Evolutionary conservation across 2,329 filamentous ascomycete species (phyloP).

Genomic region (Rhinocladiella similis): DNA sequence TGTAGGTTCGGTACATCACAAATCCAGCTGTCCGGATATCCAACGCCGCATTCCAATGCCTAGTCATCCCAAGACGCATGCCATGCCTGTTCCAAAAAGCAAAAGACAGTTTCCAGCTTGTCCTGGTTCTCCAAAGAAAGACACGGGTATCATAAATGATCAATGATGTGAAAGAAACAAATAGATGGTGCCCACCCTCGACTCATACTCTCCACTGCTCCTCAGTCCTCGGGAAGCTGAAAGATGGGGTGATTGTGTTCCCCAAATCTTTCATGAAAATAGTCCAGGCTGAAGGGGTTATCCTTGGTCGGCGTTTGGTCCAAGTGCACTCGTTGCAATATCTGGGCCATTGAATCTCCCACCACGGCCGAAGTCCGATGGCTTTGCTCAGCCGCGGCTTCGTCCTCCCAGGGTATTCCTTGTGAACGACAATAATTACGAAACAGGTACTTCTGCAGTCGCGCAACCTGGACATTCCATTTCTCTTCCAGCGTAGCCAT

Average conservation of each 20-base stretch:
- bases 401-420: conserved; percentile 31
- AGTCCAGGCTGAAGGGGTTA: conserved; percentile 10
- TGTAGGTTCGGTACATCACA: no score
- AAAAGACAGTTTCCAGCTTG: not conserved
- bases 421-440: conserved; percentile 47
- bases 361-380: conserved; percentile 1
- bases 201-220: not conserved
- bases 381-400: conserved; percentile 8
- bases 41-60: no score
- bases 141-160: conserved; percentile 1
- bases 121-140: not conserved
- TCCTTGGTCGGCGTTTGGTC: conserved; percentile 21
- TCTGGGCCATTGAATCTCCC: conserved; percentile 23
- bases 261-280: conserved; percentile 26
- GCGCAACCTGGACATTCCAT: conserved; percentile 46
- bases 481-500: conserved; percentile 44
- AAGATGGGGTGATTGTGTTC: conserved; percentile 14
- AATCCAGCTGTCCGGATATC: no score
- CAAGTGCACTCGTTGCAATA: conserved; percentile 26
- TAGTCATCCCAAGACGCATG: not conserved
- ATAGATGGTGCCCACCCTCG: not conserved
- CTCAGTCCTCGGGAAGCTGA: conserved; percentile 26
- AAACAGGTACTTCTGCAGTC: conserved; percentile 45
- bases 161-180: not conserved
- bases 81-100: not conserved